Conservation (phyloP, 148 eudicot genomes). For the Amaranthus hypochondriacus region DNA sequence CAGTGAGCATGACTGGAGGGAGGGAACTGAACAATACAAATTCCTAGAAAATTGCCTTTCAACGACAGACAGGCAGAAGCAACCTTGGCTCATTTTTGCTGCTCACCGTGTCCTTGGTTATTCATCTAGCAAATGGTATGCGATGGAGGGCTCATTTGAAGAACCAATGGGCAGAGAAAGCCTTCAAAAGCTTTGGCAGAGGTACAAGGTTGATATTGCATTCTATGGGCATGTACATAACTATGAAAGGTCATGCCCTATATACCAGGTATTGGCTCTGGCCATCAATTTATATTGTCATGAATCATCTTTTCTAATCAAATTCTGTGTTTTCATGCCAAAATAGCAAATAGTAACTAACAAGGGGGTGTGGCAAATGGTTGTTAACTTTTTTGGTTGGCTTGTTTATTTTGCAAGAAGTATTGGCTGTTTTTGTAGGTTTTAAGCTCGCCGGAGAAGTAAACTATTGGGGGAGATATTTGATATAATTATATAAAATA, state of each 20-base stretch:
- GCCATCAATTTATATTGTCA: neutral
- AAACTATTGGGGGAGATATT: too few relatives aligned
- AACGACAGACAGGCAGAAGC: conserved; percentile 65
- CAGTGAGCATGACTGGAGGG: conserved; percentile 88
- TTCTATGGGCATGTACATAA: conserved; percentile 84
- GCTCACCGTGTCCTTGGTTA: conserved; percentile 88
- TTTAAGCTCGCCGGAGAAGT: neutral
- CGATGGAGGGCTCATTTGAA: conserved; percentile 65
- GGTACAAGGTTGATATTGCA: conserved; percentile 76
- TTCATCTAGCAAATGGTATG: conserved; percentile 61
- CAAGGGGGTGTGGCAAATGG: too few relatives aligned
- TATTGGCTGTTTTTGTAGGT: neutral
- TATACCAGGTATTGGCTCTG: conserved; percentile 57
- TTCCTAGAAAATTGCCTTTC: conserved; percentile 76
- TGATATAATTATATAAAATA: too few relatives aligned
- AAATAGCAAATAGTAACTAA: too few relatives aligned
- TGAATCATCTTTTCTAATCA: too few relatives aligned
- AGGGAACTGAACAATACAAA: conserved; percentile 77
- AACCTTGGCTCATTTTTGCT: conserved; percentile 81
- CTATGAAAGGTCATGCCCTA: conserved; percentile 82
- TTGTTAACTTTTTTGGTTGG: too few relatives aligned
- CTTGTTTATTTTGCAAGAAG: too few relatives aligned
- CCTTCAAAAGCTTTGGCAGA: conserved; percentile 83
- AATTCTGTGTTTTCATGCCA: too few relatives aligned
- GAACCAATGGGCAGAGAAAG: conserved; percentile 91